Evolutionary conservation across 2,329 filamentous ascomycete species (phyloP).

Genomic region (Penicillium thymicola): DNA sequence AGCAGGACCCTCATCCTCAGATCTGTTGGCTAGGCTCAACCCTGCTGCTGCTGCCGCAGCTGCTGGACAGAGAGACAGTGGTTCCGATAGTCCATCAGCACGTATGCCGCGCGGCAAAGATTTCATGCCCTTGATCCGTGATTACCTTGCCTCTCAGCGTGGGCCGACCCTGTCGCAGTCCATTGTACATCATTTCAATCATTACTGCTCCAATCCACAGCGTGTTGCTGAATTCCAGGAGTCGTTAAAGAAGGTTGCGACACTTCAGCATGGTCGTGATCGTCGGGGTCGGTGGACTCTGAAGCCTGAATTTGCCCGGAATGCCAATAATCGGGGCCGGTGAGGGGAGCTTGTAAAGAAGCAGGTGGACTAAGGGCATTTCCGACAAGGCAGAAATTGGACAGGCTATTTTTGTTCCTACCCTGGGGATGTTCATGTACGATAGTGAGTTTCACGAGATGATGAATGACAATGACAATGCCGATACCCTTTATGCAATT

Average conservation of each 20-base stretch:
- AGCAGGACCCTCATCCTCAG: conserved; percentile 40
- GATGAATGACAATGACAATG: conserved; percentile 1
- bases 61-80: neutral
- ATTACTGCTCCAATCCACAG: conserved; percentile 66
- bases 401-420: neutral
- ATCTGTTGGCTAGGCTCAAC: conserved; percentile 41
- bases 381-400: neutral
- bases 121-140: conserved; percentile 69
- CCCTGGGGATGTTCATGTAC: neutral
- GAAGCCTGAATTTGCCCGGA: conserved; percentile 53
- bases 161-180: conserved; percentile 78
- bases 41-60: conserved; percentile 11
- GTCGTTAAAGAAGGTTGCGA: conserved; percentile 73
- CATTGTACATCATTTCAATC: conserved; percentile 86
- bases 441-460: conserved; percentile 3
- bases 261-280: conserved; percentile 52
- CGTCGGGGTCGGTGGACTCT: conserved; percentile 57
- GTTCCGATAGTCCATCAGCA: conserved; percentile 19
- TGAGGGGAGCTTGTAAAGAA: neutral
- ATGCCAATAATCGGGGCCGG: conserved; percentile 15
- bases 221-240: conserved; percentile 77
- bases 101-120: conserved; percentile 53
- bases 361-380: neutral
- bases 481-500: neutral
- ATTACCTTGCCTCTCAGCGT: conserved; percentile 74